Base-by-base conservation (phyloP, 1,284 basidiomycete genomes). In the Entoloma clypeatum region DNA sequence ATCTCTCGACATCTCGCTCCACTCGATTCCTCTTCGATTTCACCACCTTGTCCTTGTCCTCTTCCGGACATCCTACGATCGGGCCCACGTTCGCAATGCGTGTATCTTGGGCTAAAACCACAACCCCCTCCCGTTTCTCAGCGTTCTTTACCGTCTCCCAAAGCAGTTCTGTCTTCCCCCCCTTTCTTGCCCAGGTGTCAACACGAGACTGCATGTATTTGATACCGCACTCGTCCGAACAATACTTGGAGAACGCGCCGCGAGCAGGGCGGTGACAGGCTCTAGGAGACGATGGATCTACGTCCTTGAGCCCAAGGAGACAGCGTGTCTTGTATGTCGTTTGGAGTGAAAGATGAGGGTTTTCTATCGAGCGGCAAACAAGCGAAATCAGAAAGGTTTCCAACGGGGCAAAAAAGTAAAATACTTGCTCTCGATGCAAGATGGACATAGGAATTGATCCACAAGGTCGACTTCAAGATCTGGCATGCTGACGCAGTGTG, bases 261-360 rank as follows among this genome's bases (percentile, higher is more conserved):
- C 85, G 80, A 8, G 83, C 78, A 7, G 89, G 81, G 49, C 80
- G 83, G 58, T 83, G 84, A 56, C 89, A 92, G 3, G 84, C 78
- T 37, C 71, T 68, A 0, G 76, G 53, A 3, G 80, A 84, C 8
- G 64, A 64, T 7, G 83, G 79, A 49, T 79, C 64, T 2, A 72
- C 63, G 46, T 85, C 76, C 25, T 74, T 67, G 11, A 83, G 64
- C 7, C 85, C 85, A 41, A 71, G 71, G 19, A 79, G 66, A 57
- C 89, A 92, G 3, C 85, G 79, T 17, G 66, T 65, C 57, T 88
- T 91, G 71, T 88, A 91, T 0, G 89, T 90, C 8, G 88, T 90
- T 36, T 67, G 68, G 6, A 88, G 63, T 24, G 70, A 60, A 7
- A 79, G 63, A 28, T 75, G 64, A 2, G 77, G 74, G 47, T 85